phyloP scores from a whole-genome alignment of 2,329 filamentous ascomycete genomes.

The Cercospora zeina region DNA sequence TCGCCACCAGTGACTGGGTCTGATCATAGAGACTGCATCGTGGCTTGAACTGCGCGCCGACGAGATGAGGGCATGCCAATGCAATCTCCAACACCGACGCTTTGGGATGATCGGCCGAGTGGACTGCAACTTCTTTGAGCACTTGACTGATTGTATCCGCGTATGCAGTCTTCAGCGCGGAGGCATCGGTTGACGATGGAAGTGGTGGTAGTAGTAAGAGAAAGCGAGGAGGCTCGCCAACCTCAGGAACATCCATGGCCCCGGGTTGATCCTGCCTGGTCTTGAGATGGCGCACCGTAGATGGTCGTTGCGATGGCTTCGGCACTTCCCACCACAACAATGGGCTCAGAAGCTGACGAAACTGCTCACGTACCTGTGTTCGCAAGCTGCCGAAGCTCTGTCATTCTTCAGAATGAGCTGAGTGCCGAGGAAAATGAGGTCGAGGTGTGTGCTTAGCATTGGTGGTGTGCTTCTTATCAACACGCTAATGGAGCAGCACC shows the following conservation, averaged over 20 bases:
- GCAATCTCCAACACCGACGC: slow-evolving; percentile 59
- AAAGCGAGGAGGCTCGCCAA: slow-evolving; percentile 36
- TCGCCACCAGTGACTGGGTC: slow-evolving; percentile 73
- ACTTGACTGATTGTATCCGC: slow-evolving; percentile 46
- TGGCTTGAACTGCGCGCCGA: slow-evolving; percentile 51
- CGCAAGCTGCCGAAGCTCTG: neutral
- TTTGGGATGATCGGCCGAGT: slow-evolving; percentile 34
- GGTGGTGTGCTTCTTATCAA: neutral
- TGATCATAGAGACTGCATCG: slow-evolving; percentile 62
- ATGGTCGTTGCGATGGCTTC: neutral
- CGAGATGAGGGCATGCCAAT: slow-evolving; percentile 63
- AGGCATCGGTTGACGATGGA: slow-evolving; percentile 44
- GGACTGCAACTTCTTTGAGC: slow-evolving; percentile 45
- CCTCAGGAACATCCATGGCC: slow-evolving; percentile 16
- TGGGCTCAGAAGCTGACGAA: neutral
- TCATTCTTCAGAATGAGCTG: neutral
- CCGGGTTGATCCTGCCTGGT: neutral
- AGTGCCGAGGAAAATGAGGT: slow-evolving; percentile 7
- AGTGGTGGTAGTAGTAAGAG: slow-evolving; percentile 51
- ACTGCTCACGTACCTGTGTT: neutral
- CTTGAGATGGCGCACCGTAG: neutral
- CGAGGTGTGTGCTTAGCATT: neutral
- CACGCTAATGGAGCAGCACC: neutral
- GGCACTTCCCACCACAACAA: neutral
- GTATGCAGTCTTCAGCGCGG: slow-evolving; percentile 48